phyloP scores from a whole-genome alignment of 2,329 filamentous ascomycete species.

The Neonectria neomacrospora region DNA sequence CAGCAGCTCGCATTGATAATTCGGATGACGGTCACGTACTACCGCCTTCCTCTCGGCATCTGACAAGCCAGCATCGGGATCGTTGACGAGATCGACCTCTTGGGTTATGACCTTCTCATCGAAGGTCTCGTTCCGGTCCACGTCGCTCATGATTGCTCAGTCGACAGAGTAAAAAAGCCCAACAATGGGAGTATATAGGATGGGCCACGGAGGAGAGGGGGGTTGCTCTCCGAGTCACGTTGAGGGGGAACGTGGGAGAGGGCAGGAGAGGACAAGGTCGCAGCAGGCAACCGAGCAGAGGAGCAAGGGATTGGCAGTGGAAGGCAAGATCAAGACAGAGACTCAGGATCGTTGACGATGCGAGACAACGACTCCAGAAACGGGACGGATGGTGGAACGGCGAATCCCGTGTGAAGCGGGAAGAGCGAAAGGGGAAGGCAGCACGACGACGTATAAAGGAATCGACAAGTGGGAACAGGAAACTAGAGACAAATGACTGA shows the following conservation, averaged over 20 bases:
- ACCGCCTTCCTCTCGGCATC: conserved; percentile 70
- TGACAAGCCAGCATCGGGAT: conserved; percentile 70
- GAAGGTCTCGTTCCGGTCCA: conserved; percentile 45
- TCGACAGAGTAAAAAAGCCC: neutral
- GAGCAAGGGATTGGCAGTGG: conserved; percentile 24
- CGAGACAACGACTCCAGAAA: conserved; percentile 39
- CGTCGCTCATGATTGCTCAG: conserved; percentile 47
- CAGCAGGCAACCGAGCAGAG: conserved; percentile 38
- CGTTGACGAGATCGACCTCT: conserved; percentile 44
- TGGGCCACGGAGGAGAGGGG: conserved; percentile 12
- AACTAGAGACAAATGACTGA: conserved; percentile 11
- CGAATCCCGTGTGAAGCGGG: conserved; percentile 37
- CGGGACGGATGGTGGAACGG: conserved; percentile 43
- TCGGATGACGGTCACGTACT: conserved; percentile 56
- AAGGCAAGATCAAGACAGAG: conserved; percentile 27
- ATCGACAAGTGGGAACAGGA: conserved; percentile 10
- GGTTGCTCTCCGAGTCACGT: conserved; percentile 8
- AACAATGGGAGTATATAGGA: neutral
- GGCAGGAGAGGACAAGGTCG: conserved; percentile 36
- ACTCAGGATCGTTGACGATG: conserved; percentile 20
- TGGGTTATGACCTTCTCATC: conserved; percentile 47
- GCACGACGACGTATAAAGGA: conserved; percentile 17
- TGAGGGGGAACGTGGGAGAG: conserved; percentile 37
- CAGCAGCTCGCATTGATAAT: neutral
- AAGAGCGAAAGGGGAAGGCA: conserved; percentile 9